phyloP scores from a whole-genome alignment of 495 filamentous ascomycete species.

The Pseudoneurospora amorphoporcata region DNA sequence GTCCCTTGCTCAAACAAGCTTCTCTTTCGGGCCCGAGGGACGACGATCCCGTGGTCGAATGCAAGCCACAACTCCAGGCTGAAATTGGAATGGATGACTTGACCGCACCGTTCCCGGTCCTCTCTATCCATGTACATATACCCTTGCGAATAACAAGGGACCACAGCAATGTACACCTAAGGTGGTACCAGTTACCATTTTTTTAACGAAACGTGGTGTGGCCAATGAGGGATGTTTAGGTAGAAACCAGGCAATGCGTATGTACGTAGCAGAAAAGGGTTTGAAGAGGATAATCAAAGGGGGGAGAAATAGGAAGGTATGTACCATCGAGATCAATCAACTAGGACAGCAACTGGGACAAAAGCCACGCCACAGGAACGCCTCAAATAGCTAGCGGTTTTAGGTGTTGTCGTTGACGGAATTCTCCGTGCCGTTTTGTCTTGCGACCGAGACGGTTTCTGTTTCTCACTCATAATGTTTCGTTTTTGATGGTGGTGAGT shows the following conservation, averaged over 20 bases:
- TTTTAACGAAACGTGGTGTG: neutral
- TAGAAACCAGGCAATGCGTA: neutral
- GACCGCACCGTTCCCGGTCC: neutral
- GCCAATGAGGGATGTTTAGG: neutral
- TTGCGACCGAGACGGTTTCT: neutral
- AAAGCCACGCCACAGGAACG: neutral
- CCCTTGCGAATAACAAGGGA: neutral
- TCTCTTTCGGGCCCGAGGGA: neutral
- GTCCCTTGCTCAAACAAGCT: neutral
- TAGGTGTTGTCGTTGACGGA: neutral
- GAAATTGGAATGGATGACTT: neutral
- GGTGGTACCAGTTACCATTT: neutral
- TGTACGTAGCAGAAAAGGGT: neutral
- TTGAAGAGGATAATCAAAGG: neutral
- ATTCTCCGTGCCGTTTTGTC: neutral
- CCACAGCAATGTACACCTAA: neutral
- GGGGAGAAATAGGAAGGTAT: neutral
- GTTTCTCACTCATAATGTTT: neutral
- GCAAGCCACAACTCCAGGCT: neutral
- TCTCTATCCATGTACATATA: too few relatives aligned
- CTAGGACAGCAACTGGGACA: neutral
- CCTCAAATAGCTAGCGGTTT: neutral
- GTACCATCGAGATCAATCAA: neutral
- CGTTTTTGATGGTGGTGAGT: neutral
- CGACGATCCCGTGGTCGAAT: neutral